These are phyloP conservation scores for Blastobotrys raffinosifermentans DNA, from an alignment of 1,139 yeast species.

Conservation along the genomic window DNA sequence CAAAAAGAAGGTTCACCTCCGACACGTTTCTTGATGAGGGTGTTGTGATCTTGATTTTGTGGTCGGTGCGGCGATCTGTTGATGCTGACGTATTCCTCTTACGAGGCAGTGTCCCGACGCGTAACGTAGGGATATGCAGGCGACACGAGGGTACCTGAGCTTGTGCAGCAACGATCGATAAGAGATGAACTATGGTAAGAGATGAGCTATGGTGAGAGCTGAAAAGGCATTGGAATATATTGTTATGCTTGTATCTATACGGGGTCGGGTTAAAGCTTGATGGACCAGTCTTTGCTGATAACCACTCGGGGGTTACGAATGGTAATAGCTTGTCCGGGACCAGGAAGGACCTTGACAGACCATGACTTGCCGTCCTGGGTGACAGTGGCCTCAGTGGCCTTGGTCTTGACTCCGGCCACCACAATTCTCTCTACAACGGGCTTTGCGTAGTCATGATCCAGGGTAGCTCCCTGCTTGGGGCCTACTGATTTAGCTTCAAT, in stretches of 20 bases:
- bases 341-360: constrained; percentile 30
- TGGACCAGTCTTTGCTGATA: constrained; percentile 47
- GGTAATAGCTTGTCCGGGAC: constrained; percentile 19
- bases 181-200: too few species aligned
- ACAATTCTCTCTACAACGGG: constrained; percentile 52
- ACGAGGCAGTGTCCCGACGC: too few species aligned
- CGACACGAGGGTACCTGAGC: too few species aligned
- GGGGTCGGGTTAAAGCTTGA: constrained; percentile 23
- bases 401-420: constrained; percentile 40
- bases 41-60: too few species aligned
- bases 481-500: constrained; percentile 80
- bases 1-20: too few species aligned
- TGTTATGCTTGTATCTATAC: not conserved
- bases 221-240: too few species aligned
- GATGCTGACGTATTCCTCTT: too few species aligned
- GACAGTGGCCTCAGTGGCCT: constrained; percentile 28
- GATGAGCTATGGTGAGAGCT: too few species aligned
- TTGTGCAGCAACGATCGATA: too few species aligned
- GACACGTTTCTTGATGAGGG: too few species aligned
- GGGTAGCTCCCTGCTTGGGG: constrained; percentile 34
- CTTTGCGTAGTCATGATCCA: constrained; percentile 17
- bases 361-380: constrained; percentile 36
- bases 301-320: constrained; percentile 52
- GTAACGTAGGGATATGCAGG: too few species aligned
- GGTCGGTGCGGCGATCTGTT: too few species aligned